Evolutionary conservation across 495 filamentous ascomycete species (phyloP), one percentile per base, ranked within the genome.

Genomic region (Articulospora tetracladia): DNA sequence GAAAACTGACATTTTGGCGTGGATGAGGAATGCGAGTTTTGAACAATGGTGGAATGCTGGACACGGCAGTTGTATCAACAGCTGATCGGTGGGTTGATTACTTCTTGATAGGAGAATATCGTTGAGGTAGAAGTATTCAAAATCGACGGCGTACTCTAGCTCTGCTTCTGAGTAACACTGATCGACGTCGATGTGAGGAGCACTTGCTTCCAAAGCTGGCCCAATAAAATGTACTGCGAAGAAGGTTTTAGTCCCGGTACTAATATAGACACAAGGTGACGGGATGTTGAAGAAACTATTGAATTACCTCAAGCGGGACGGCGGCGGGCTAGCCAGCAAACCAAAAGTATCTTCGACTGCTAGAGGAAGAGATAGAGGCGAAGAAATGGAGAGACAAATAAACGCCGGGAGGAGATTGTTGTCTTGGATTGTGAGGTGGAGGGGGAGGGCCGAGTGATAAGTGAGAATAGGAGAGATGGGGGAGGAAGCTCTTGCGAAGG

Each of bases 1-100:
- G 64, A 82, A 80, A 20, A 83, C 69, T 41, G 80, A 81, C 80
- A 83, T 83, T 41, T 39, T 61, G 64, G 55, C 62, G 50, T n/a
- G 41, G 49, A 44, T 11, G 56, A 57, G 28, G n/a, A 32, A 23
- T 44, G 6, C 30, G 15, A 44, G 39, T 15, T 44, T 44, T 15
- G 39, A 6, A 32, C 13, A 15, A 25, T 41, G 20, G 48, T 28
- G 49, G 58, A 52, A 20, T 46, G 48, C 19, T 48, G 48, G 49
- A 7, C 54, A 26, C 36, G 46, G 53, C 47, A 30, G 24, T 62
- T 34, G 28, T 23, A 59, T 41, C 50, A 53, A 26, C 19, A 26
- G n/a, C n/a, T n/a, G n/a, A n/a, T n/a, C 3, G 39, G n/a, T 44
- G 8, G 39, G n/a, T 17, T 44, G n/a, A 8, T 44, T 17, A 17